Base-by-base conservation (phyloP, 2,329 filamentous ascomycete species). In the Hirsutella rhossiliensis region DNA sequence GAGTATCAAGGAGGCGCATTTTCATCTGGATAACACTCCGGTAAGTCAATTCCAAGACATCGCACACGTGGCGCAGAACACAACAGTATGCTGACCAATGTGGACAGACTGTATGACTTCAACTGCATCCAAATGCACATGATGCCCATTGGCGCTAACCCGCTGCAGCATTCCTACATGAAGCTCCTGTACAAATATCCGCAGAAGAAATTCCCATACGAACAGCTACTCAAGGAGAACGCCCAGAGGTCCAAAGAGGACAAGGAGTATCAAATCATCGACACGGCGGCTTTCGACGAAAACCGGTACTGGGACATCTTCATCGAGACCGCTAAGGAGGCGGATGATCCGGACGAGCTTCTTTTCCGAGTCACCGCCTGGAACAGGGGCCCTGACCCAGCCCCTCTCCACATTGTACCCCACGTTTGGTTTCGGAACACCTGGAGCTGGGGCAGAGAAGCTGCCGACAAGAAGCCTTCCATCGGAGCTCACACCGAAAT, bases 121-220 rank as follows among this genome's bases (percentile, higher is more conserved):
- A 11, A 8, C 5, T 7, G 18, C 19, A 13, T 27, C 3, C n/a
- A 11, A 23, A 15, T 11, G 11, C 13, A 40, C 20, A 38, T 41
- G 42, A 43, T 41, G 40, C 37, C 19, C 23, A 36, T 18, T 13
- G 38, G 20, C 9, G 46, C 43, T 54, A 50, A 57, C 48, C 47
- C 46, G 20, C 43, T 46, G 28, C 61, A 89, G 85, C 89, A 96
- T 65, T 94, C 90, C 27, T 97, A 97, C 71, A 97, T 97, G 90
- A 97, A 97, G 64, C 94, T 82, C 59, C 81, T 97, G 53, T 97
- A 97, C 76, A 97, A 97, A 65, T 94, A 96, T 56, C 92, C 92
- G 1, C 90, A 97, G 65, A 77, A 76, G 55, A 80, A 82, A 50
- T 97, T 97, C 57, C 92, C 90, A 3, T 97, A 97, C 69, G 75